Conservation (phyloP, 208 protist genomes). For the Crithidia sp. region DNA sequence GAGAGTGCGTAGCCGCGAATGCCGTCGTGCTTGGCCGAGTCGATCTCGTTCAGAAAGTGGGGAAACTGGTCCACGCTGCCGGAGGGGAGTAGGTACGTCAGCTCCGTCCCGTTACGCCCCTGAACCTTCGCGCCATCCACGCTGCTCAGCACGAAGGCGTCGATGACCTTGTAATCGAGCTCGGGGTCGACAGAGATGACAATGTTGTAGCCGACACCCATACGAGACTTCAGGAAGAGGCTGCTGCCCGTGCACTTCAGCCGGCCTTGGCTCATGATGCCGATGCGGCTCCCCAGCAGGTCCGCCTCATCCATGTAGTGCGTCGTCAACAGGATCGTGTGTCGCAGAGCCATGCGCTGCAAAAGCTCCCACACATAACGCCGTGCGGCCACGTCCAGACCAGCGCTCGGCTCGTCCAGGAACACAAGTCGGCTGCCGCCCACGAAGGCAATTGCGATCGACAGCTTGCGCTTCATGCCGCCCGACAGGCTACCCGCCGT, state of each 20-base stretch:
- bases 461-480: constrained; percentile 88
- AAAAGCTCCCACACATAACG: constrained; percentile 81
- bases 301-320: neutral
- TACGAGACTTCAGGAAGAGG: constrained; percentile 54
- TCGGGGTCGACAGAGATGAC: constrained; percentile 5
- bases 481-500: constrained; percentile 54
- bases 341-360: constrained; percentile 27
- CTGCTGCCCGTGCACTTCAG: constrained; percentile 52
- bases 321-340: constrained; percentile 16
- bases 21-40: neutral
- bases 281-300: constrained; percentile 52
- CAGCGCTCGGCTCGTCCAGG: constrained; percentile 89
- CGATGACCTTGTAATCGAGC: constrained; percentile 7
- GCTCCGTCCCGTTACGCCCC: neutral
- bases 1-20: constrained; percentile 8
- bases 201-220: constrained; percentile 56
- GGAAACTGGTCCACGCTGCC: constrained; percentile 5
- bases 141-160: constrained; percentile 8
- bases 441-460: constrained; percentile 84
- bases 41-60: constrained; percentile 5
- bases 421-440: constrained; percentile 74
- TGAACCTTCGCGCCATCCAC: constrained; percentile 37
- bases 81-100: neutral
- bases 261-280: constrained; percentile 82
- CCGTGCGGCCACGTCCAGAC: constrained; percentile 81